Evolutionary conservation across 192 early-diverging fungal species (phyloP).

Genomic region (Irineochytrium annulatum): DNA sequence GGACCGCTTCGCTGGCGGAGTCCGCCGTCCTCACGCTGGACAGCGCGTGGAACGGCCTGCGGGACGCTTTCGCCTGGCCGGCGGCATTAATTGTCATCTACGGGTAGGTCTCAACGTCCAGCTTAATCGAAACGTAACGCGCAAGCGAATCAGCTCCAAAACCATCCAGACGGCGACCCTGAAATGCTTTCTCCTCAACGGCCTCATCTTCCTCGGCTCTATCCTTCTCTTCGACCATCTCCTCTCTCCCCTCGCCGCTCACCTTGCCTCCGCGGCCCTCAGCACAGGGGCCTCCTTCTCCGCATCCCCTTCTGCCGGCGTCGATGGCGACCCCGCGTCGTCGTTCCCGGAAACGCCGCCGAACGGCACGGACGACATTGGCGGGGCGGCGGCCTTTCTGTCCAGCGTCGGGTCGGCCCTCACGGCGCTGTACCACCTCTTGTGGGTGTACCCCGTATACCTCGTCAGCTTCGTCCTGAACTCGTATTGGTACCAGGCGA

Average conservation of each 20-base stretch:
- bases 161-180: conserved; percentile 36
- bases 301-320: not conserved
- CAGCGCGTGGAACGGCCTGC: conserved; percentile 11
- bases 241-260: conserved; percentile 18
- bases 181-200: conserved; percentile 49
- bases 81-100: conserved; percentile 44
- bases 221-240: conserved; percentile 41
- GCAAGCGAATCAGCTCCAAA: conserved; percentile 31
- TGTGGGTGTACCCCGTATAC: conserved; percentile 60
- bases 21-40: too few species aligned
- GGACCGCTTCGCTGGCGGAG: too few species aligned
- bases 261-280: not conserved
- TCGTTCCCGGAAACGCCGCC: not conserved
- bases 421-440: conserved; percentile 23
- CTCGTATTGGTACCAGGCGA: conserved; percentile 52
- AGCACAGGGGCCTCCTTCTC: too few species aligned
- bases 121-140: not conserved
- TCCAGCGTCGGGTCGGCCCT: not conserved
- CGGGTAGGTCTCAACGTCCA: conserved; percentile 24
- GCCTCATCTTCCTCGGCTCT: conserved; percentile 49
- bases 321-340: not conserved
- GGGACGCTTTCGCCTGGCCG: conserved; percentile 44
- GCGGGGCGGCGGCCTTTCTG: too few species aligned
- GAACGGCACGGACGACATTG: not conserved
- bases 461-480: conserved; percentile 47